A percentile compares a stretch with the other conserved stretches of the same genome.
Evolutionary conservation across 179 eudicot genomes (phyloP).

Genomic region (Dionaea muscipula): DNA sequence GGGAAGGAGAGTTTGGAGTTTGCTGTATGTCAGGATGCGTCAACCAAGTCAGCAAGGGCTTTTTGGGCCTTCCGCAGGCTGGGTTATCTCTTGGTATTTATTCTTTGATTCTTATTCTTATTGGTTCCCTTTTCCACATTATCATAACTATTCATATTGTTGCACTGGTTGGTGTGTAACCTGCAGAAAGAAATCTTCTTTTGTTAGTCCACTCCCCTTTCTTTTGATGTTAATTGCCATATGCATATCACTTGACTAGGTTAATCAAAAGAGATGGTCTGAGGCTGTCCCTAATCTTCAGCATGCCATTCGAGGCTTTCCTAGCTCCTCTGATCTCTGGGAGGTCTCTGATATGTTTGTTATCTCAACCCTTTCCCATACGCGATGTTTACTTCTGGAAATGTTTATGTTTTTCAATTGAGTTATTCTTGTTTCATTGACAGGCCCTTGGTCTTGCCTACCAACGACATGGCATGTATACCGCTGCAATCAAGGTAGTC

Average conservation of each 20-base stretch:
- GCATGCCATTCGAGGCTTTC: constrained; percentile 87
- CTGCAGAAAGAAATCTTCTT: neutral
- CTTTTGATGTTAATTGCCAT: neutral
- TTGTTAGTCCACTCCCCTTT: neutral
- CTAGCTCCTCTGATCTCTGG: constrained; percentile 80
- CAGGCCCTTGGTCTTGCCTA: constrained; percentile 88
- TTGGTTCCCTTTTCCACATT: neutral
- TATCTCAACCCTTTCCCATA: neutral
- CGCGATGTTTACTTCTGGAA: neutral
- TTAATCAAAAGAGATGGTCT: constrained; percentile 72
- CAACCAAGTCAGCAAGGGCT: constrained; percentile 76
- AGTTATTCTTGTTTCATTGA: constrained; percentile 9
- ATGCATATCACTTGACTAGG: constrained; percentile 20
- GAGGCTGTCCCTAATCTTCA: constrained; percentile 87
- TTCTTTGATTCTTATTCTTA: neutral
- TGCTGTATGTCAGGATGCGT: constrained; percentile 73
- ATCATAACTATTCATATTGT: neutral
- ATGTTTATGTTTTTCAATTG: constrained; percentile 1
- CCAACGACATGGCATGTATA: constrained; percentile 84
- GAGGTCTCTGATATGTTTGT: constrained; percentile 40
- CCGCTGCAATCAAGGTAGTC: constrained; percentile 87
- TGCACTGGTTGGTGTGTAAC: neutral
- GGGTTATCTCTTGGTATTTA: constrained; percentile 68
- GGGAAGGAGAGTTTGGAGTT: constrained; percentile 78
- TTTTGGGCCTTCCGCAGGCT: constrained; percentile 85